phyloP scores from a whole-genome alignment of 2,329 filamentous ascomycete species.

The Amylocarpus encephaloides region DNA sequence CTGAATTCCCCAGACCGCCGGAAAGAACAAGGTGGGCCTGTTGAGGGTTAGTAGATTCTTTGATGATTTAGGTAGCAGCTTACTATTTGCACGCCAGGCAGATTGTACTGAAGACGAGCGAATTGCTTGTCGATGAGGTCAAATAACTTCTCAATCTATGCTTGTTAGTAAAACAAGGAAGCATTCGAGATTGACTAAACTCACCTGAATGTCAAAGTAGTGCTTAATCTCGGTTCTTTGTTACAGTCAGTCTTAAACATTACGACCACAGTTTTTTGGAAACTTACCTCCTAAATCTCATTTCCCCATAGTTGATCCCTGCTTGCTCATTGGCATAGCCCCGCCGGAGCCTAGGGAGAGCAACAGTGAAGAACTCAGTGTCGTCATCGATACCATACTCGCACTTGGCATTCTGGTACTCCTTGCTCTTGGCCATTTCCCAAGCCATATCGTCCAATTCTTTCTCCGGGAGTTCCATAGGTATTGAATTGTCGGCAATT shows the following conservation, averaged over 20 bases:
- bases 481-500: conserved; percentile 21
- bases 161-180: not conserved
- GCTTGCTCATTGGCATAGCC: conserved; percentile 30
- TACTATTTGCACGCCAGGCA: conserved; percentile 15
- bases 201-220: conserved; percentile 14
- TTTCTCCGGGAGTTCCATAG: conserved; percentile 21
- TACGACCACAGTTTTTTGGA: not conserved
- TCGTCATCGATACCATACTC: conserved; percentile 34
- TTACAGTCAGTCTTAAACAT: not conserved
- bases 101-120: conserved; percentile 5
- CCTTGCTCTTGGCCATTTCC: conserved; percentile 36
- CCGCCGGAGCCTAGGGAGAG: conserved; percentile 31
- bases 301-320: conserved; percentile 19
- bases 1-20: conserved; percentile 37
- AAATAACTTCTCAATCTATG: conserved; percentile 13
- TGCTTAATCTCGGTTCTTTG: conserved; percentile 11
- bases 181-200: not conserved
- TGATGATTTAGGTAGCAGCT: not conserved
- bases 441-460: conserved; percentile 33
- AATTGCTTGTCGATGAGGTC: conserved; percentile 16
- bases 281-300: conserved; percentile 13
- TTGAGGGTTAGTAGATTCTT: not conserved
- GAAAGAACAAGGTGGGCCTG: conserved; percentile 36
- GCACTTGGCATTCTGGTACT: conserved; percentile 37
- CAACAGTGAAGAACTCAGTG: conserved; percentile 32